A percentile compares a stretch with the other conserved stretches of the same genome.
phyloP scores from a whole-genome alignment of 495 filamentous ascomycete genomes.

The Penicillium crystallinum region DNA sequence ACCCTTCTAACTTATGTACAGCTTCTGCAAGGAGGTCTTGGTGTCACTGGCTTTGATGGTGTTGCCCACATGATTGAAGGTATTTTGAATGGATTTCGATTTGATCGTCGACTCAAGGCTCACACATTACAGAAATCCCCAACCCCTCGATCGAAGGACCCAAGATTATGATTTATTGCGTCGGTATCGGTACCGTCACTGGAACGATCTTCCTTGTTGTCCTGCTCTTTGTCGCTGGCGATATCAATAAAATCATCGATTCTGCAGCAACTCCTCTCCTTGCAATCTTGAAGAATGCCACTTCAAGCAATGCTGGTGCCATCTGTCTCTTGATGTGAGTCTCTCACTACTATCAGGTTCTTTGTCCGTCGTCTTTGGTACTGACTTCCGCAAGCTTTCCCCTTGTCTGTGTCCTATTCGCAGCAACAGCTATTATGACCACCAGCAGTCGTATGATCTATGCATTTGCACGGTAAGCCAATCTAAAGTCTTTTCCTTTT shows the following conservation, averaged over 20 bases:
- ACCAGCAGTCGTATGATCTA: conserved; percentile 74
- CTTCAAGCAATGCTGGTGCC: conserved; percentile 56
- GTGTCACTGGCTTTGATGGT: conserved; percentile 57
- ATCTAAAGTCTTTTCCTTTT: not conserved
- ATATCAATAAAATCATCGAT: conserved; percentile 54
- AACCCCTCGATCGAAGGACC: conserved; percentile 61
- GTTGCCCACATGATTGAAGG: conserved; percentile 51
- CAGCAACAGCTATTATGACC: conserved; percentile 66
- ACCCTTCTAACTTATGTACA: conserved; percentile 20
- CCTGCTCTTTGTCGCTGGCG: conserved; percentile 59
- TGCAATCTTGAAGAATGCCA: conserved; percentile 67
- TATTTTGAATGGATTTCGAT: conserved; percentile 4
- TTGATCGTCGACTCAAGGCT: not conserved
- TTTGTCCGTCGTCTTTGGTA: no score
- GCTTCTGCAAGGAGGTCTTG: conserved; percentile 56
- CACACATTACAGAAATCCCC: conserved; percentile 55
- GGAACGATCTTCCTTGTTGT: conserved; percentile 64
- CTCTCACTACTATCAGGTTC: not conserved
- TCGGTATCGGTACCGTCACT: conserved; percentile 62
- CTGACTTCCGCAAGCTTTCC: conserved; percentile 50
- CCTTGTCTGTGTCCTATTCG: conserved; percentile 66
- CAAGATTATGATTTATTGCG: conserved; percentile 67
- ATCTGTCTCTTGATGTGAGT: conserved; percentile 63
- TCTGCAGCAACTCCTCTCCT: conserved; percentile 61
- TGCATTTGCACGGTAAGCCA: conserved; percentile 55